Evolutionary conservation across 345 rosid genomes (phyloP), one percentile per base, ranked within the genome.

Genomic region (Ceriops zippeliana): DNA sequence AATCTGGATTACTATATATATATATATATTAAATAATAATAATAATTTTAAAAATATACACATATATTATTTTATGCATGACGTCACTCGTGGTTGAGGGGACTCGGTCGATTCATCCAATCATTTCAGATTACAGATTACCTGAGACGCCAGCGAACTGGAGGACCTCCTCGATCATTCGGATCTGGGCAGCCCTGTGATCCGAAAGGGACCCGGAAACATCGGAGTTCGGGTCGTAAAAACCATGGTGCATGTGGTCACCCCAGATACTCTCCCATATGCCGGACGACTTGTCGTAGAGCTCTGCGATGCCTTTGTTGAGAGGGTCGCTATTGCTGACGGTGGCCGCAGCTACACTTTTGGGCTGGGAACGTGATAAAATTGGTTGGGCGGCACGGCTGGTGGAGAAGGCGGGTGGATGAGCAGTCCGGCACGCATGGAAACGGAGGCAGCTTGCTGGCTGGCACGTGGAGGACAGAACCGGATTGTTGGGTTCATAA

Each of bases 191-290:
- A 22, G 80, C 80, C 8, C 85, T 82, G 60, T 93, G 97, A 67
- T 76, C 83, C 16, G 89, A 70, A 27, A 68, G 73, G 2, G 82
- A 70, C 42, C 76, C 77, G 22, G 86, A 77, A 71, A 70, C 83
- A 21, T 70, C 58, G 21, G 78, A 71, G 27, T 67, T 70, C 2
- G 84, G 76, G 4, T 87, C 88, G 75, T 93, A 93, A 70, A 83
- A 93, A 26, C 98, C 98, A 61, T 93, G 98, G 76, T 93, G 98
- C 97, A 93, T 87, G 63, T 93, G 98, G 70, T 90, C 93, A 37
- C 98, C 98, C 98, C 98, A 93, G 3, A 93, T 76, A 60, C 84
- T 82, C 66, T 93, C 98, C 98, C 96, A 93, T 6, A 85, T 0
- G 1, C 85, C 86, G 1, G 98, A 89, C 17, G 97, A 90, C 85